A percentile compares a stretch with the other conserved stretches of the same genome.
Evolutionary conservation across 306 rosid genomes (phyloP).

Genomic region (Gillenia trifoliata): DNA sequence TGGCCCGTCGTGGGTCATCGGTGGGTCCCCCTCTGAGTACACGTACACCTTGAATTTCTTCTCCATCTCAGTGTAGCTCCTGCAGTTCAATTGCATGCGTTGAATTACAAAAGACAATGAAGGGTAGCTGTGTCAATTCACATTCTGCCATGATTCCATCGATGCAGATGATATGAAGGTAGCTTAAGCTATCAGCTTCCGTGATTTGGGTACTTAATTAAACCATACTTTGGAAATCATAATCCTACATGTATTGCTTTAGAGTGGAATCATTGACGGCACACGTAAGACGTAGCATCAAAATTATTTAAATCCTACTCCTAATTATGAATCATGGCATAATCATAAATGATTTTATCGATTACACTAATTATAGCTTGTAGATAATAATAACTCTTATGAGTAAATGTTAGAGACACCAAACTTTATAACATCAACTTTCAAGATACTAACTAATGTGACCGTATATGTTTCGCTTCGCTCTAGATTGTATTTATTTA

Average conservation of each 20-base stretch:
- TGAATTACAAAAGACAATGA: not conserved
- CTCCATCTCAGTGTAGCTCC: conserved; percentile 88
- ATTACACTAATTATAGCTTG: not conserved
- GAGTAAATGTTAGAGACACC: not conserved
- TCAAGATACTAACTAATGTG: too few relatives aligned
- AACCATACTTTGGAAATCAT: too few relatives aligned
- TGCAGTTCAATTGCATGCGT: conserved; percentile 11
- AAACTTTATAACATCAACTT: too few relatives aligned
- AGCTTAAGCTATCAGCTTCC: not conserved
- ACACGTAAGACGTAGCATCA: not conserved
- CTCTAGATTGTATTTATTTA: too few relatives aligned
- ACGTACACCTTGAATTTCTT: conserved; percentile 69
- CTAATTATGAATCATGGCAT: not conserved
- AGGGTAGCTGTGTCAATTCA: not conserved
- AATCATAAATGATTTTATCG: not conserved
- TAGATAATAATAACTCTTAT: not conserved
- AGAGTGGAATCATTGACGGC: too few relatives aligned
- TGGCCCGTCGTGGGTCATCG: conserved; percentile 71
- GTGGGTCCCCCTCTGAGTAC: conserved; percentile 71
- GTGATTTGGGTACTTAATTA: too few relatives aligned
- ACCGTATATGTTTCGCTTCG: too few relatives aligned
- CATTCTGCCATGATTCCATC: not conserved
- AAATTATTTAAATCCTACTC: not conserved
- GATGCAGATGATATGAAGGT: not conserved
- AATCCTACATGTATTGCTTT: too few relatives aligned